These are phyloP conservation scores for Chrysanthemum lavandulifolium DNA, from an alignment of 129 eudicot species.

Conservation along the genomic window DNA sequence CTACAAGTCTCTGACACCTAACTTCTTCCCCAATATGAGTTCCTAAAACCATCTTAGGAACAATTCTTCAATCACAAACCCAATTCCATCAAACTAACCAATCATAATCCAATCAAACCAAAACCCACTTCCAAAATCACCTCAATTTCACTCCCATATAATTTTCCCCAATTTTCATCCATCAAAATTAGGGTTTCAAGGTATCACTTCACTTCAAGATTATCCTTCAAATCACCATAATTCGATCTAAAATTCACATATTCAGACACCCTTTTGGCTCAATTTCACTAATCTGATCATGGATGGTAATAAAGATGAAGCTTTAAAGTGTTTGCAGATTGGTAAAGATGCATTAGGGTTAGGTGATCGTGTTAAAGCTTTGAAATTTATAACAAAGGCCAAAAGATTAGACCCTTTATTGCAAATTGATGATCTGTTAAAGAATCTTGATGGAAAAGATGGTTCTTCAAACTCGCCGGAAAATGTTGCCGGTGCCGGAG, in stretches of 20 bases:
- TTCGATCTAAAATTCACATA: too few species aligned
- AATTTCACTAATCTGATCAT: conserved; percentile 17
- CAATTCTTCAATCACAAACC: neutral
- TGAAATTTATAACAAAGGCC: conserved; percentile 64
- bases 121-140: conserved; percentile 6
- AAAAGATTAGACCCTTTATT: conserved; percentile 70
- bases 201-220: conserved; percentile 14
- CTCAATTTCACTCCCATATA: neutral
- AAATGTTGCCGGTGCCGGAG: conserved; percentile 7
- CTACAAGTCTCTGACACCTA: too few species aligned
- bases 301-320: conserved; percentile 94
- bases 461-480: conserved; percentile 25
- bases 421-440: conserved; percentile 46
- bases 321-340: conserved; percentile 61
- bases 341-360: conserved; percentile 52
- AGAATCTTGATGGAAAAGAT: conserved; percentile 17
- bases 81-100: neutral
- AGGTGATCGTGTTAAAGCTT: conserved; percentile 63
- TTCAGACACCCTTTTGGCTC: too few species aligned
- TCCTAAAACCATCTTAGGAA: too few species aligned
- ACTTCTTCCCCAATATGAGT: too few species aligned
- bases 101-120: neutral
- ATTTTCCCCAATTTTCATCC: neutral
- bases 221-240: too few species aligned
- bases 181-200: neutral